Base-by-base conservation (phyloP, 305 asterid genomes). In the Fraxinus paxiana region DNA sequence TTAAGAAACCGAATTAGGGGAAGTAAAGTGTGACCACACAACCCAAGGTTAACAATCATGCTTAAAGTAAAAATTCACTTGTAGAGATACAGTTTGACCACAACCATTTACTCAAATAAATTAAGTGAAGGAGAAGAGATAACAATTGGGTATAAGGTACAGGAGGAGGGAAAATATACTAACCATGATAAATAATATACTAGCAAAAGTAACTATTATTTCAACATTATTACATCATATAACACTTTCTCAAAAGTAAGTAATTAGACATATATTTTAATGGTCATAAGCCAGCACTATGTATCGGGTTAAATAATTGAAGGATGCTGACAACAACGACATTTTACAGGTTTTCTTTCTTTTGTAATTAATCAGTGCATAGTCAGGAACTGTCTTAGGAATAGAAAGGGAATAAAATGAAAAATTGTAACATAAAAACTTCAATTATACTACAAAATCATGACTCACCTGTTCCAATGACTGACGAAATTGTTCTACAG, bases 401-500 rank as follows among this genome's bases (percentile, higher is more conserved):
- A 6, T 63, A 24, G 12, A 63, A 63, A 63, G 72, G 72, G 34
- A 2, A 63, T 34, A 22, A 63, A 9, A 63, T 63, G 35, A 63
- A 63, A 56, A 10, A 4, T 63, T 10, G 12, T 24, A 10, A 2
- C 72, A 63, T 63, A 22, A 12, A 63, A 63, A 22, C 34, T 22
- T 9, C n/a, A 22, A 24, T 13, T 41, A 30, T 59, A 33, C 15
- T 33, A 75, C 80, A 1, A 78, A 18, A 79, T 37, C 74, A 73
- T 15, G 73, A 54, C 74, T 85, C 83, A 92, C 98, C 98, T 92
- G 91, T 77, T 90, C 91, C 87, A 93, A 77, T 3, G 94, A 86
- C 76, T 85, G 97, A 24, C 89, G 90, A 85, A 93, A 92, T 79
- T 92, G 95, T 82, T 93, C 94, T 8, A 90, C 84, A 20, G 94